Percentiles rank a stretch among this genome's conserved stretches.
Conservation (phyloP, 208 protist genomes). For the Crithidia mellificae region DNA sequence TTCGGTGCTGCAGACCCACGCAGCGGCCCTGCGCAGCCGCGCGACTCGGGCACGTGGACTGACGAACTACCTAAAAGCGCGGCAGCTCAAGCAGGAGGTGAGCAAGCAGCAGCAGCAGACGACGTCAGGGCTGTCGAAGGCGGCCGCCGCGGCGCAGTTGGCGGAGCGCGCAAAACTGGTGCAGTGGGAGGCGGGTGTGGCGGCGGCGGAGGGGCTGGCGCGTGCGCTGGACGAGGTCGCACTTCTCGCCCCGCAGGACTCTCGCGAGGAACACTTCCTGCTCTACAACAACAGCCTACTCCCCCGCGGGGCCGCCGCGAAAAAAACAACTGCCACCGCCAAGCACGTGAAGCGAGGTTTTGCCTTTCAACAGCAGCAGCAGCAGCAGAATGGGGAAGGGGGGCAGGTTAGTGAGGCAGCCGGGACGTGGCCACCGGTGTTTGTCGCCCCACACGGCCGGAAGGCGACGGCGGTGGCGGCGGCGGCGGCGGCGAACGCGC, state of each 20-base stretch:
- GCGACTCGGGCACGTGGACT: background rate
- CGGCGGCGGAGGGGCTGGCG: background rate
- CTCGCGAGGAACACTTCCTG: background rate
- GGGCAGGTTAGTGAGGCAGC: no score
- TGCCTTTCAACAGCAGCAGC: no score
- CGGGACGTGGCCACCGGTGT: no score
- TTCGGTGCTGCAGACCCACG: conserved; percentile 9
- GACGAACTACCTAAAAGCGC: background rate
- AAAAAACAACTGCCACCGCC: no score
- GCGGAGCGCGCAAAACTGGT: background rate
- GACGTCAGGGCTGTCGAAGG: background rate
- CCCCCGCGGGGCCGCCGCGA: no score
- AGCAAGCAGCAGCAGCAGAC: background rate
- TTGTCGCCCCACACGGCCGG: no score
- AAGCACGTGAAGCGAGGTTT: no score
- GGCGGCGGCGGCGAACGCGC: no score
- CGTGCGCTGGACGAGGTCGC: background rate
- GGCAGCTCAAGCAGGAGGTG: background rate
- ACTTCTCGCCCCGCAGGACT: background rate
- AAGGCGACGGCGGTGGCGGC: no score
- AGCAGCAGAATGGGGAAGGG: no score
- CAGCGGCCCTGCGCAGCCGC: conserved; percentile 1
- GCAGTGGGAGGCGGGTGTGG: background rate
- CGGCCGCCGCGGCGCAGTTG: background rate
- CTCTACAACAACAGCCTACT: background rate